Conservation (phyloP, 139 green algal genomes). For the Coelastrella sp. region DNA sequence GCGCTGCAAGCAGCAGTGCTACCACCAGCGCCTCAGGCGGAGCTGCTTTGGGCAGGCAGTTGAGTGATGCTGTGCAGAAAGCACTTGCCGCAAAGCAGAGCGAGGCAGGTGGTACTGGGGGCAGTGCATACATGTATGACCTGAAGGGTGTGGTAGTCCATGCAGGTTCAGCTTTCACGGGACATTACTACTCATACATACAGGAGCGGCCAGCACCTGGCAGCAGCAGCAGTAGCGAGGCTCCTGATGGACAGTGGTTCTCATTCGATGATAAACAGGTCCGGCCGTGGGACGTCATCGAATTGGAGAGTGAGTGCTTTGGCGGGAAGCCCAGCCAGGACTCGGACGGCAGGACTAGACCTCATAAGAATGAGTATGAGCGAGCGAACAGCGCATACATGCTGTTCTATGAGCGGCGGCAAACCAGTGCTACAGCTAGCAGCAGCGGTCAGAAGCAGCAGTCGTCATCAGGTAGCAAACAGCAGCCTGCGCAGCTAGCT, state of each 20-base stretch:
- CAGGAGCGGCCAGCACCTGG: slow-evolving; percentile 67
- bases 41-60: not conserved
- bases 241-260: slow-evolving; percentile 69
- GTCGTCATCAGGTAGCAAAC: not conserved
- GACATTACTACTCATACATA: slow-evolving; percentile 97
- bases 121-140: slow-evolving; percentile 80
- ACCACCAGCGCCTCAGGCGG: not conserved
- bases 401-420: slow-evolving; percentile 92
- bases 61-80: slow-evolving; percentile 17
- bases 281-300: slow-evolving; percentile 74
- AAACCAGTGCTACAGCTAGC: slow-evolving; percentile 28
- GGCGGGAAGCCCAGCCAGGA: slow-evolving; percentile 69
- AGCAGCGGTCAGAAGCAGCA: not conserved
- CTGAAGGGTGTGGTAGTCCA: slow-evolving; percentile 94
- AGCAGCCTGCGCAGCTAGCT: slow-evolving; percentile 5
- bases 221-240: slow-evolving; percentile 18
- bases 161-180: slow-evolving; percentile 91
- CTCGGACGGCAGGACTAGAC: not conserved
- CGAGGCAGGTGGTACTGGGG: not conserved
- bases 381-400: slow-evolving; percentile 95
- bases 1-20: not conserved
- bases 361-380: slow-evolving; percentile 70
- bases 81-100: not conserved
- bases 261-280: slow-evolving; percentile 92
- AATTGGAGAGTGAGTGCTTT: slow-evolving; percentile 91